Evolutionary conservation across 495 filamentous ascomycete genomes (phyloP), one percentile per base, ranked within the genome.

Genomic region (Xylaria venustula): DNA sequence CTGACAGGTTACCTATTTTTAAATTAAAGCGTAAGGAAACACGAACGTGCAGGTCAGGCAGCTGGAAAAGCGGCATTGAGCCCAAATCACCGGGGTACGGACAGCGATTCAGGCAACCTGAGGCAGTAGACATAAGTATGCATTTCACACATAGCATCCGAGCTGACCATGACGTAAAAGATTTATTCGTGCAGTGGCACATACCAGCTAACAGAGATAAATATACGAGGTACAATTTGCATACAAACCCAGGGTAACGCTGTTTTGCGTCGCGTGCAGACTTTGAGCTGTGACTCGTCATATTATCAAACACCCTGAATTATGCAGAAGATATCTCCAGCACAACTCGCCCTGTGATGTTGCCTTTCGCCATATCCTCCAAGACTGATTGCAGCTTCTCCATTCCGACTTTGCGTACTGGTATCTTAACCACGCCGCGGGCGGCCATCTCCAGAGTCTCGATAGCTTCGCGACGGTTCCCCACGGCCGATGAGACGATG

Each of bases 371-470:
- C 81, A 89, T 86, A 67, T 85, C 79, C 64, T 85, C 69, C 59
- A 90, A 88, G 20, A 87, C 77, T 26, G 78, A 70, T 0, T 85
- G 86, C 67, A 90, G 68, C 46, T 77, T 77, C 6, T 85, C 81
- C 85, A 88, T 84, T 74, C 83, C 83, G 76, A 84, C 83, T 3
- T 73, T 71, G 36, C 78, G 75, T 66, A 78, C 78, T 62, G 87
- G 83, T 36, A 81, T 75, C 76, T 88, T 88, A 28, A 88, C 76
- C 14, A 89, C 60, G 0, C 87, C 87, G 6, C 86, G 66, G 3
- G 78, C 78, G 19, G 84, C 86, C 73, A 91, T 82, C 15, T 89
- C 80, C 66, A 91, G 58, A 6, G 79, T 78, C 72, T 90, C 87
- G 60, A 87, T 83, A 2, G 88, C 87, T 58, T 90, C 88, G 30